Conservation (phyloP, 75 land plant species). For the Chamaecyparis obtusa region DNA sequence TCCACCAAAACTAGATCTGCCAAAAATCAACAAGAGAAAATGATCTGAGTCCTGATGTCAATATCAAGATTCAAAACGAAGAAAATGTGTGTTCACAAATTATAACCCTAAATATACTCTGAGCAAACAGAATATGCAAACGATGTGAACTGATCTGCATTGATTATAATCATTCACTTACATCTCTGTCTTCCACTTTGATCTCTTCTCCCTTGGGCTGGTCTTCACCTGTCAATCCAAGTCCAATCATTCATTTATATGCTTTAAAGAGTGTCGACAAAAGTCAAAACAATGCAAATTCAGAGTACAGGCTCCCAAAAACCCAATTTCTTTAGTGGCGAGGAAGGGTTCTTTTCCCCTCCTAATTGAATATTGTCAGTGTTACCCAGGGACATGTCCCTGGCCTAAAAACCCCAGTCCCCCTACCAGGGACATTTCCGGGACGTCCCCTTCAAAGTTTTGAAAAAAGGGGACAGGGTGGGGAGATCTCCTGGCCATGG, state of each 20-base stretch:
- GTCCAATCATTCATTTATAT: background rate
- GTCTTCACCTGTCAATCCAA: constrained; percentile 8
- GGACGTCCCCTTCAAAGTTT: no score
- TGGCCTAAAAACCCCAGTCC: no score
- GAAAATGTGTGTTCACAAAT: background rate
- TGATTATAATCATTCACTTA: background rate
- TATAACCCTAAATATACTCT: no score
- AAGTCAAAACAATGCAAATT: background rate
- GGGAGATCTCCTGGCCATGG: no score
- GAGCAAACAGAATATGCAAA: background rate
- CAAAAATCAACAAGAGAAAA: background rate
- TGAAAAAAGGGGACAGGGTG: no score
- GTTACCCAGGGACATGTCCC: no score
- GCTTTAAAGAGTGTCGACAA: background rate
- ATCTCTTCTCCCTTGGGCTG: constrained; percentile 6
- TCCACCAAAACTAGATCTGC: constrained; percentile 5
- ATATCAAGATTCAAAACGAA: background rate
- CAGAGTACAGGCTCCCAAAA: background rate
- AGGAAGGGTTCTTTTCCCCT: background rate
- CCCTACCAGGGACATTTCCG: no score
- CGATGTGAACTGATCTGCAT: no score
- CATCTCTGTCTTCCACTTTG: constrained; percentile 2
- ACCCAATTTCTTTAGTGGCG: background rate
- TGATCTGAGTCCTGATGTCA: background rate
- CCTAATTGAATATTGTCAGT: background rate